These are phyloP conservation scores for Barnettozyma salicaria DNA, from an alignment of 805 yeast species.

Conservation along the genomic window DNA sequence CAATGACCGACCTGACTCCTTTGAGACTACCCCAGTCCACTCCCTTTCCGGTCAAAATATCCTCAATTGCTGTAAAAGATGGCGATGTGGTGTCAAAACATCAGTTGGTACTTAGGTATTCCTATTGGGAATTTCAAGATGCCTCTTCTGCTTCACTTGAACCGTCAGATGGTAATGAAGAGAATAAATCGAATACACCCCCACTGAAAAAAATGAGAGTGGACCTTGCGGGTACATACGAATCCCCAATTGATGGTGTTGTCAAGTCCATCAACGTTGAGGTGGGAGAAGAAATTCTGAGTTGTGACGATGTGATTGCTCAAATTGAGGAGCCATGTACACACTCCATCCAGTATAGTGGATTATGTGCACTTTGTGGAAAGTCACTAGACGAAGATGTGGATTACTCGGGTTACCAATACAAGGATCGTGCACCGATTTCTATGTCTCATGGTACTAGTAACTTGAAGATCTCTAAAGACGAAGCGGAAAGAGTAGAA, in stretches of 20 bases:
- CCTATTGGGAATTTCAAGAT: slow-evolving; percentile 41
- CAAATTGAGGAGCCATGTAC: slow-evolving; percentile 75
- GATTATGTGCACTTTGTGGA: slow-evolving; percentile 12
- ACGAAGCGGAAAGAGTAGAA: slow-evolving; percentile 85
- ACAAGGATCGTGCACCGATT: slow-evolving; percentile 70
- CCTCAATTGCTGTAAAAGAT: slow-evolving; percentile 27
- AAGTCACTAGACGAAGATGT: slow-evolving; percentile 56
- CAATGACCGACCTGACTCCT: slow-evolving; percentile 21
- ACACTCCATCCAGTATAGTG: slow-evolving; percentile 77
- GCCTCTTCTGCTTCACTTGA: slow-evolving; percentile 26
- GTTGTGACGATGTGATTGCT: slow-evolving; percentile 43
- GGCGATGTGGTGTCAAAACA: slow-evolving; percentile 34
- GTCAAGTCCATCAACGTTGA: slow-evolving; percentile 45
- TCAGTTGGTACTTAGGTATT: slow-evolving; percentile 34
- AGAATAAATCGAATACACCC: slow-evolving; percentile 7
- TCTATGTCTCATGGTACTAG: slow-evolving; percentile 86
- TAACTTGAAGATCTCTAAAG: slow-evolving; percentile 73
- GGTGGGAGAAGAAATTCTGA: slow-evolving; percentile 53
- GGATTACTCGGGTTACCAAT: slow-evolving; percentile 59
- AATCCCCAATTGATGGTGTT: slow-evolving; percentile 75
- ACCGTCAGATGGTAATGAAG: slow-evolving; percentile 20
- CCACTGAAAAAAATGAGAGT: slow-evolving; percentile 39
- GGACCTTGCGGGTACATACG: slow-evolving; percentile 71
- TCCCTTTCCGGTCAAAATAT: slow-evolving; percentile 37
- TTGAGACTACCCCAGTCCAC: slow-evolving; percentile 21